A percentile compares a stretch with the other conserved stretches of the same genome.
Evolutionary conservation across 2,329 filamentous ascomycete species (phyloP).

Genomic region (Pezicula neosporulosa): DNA sequence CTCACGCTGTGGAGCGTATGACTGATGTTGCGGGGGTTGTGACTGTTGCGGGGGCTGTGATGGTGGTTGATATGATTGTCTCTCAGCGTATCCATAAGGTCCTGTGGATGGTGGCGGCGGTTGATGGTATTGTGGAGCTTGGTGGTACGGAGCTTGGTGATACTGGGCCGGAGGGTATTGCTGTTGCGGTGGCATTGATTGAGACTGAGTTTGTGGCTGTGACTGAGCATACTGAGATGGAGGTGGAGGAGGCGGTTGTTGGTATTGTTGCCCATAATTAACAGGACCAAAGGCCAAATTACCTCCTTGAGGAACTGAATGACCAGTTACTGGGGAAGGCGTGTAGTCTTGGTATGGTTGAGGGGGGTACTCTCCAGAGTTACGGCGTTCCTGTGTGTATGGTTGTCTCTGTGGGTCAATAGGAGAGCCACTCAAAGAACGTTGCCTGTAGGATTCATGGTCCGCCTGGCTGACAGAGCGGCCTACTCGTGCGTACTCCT

Average conservation of each 20-base stretch:
- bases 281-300: conserved; percentile 32
- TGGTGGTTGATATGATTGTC: conserved; percentile 10
- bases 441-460: conserved; percentile 37
- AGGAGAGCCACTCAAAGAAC: conserved; percentile 39
- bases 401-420: conserved; percentile 15
- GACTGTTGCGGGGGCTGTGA: conserved; percentile 4
- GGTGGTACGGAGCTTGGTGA: conserved; percentile 8
- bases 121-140: conserved; percentile 22
- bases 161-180: not conserved
- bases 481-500: conserved; percentile 48
- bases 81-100: conserved; percentile 6
- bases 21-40: conserved; percentile 8
- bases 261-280: conserved; percentile 6
- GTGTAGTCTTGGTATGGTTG: conserved; percentile 27
- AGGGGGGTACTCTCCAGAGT: conserved; percentile 38
- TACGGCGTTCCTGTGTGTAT: conserved; percentile 40
- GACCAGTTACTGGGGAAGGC: conserved; percentile 8
- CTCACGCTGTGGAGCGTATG: conserved; percentile 8
- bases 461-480: conserved; percentile 20
- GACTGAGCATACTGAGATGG: conserved; percentile 13
- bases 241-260: conserved; percentile 10
- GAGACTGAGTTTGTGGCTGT: conserved; percentile 2
- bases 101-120: conserved; percentile 12
- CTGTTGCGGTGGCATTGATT: not conserved
- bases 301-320: conserved; percentile 30